Conservation (phyloP, 225 moss, liverwort and hornwort species). For the Pseudoscleropodium purum region DNA sequence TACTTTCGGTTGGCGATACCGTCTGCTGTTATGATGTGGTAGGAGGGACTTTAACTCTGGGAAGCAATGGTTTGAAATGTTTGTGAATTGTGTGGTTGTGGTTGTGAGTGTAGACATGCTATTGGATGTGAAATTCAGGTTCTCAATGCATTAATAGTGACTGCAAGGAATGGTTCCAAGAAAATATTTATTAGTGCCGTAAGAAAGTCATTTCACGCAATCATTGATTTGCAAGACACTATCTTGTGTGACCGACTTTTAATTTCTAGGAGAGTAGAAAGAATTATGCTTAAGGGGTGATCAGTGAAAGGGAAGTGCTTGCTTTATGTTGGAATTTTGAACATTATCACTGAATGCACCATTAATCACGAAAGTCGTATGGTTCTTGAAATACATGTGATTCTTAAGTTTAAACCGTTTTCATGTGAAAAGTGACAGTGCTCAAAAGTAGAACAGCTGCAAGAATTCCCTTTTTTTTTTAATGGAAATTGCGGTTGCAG, state of each 20-base stretch:
- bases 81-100: not conserved
- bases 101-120: not conserved
- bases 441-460: not conserved
- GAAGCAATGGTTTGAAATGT: not conserved
- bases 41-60: not conserved
- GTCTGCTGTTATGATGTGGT: constrained; percentile 52
- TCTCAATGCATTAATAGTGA: not conserved
- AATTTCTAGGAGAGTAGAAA: not conserved
- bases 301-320: not conserved
- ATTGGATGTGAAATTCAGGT: not conserved
- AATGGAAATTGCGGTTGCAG: not conserved
- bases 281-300: not conserved
- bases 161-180: not conserved
- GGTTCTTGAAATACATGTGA: not conserved
- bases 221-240: not conserved
- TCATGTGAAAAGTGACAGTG: not conserved
- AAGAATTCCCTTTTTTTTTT: not conserved
- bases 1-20: constrained; percentile 44
- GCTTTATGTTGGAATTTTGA: not conserved
- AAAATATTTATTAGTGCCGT: not conserved
- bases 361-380: not conserved
- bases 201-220: not conserved
- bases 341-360: not conserved
- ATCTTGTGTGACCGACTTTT: not conserved
- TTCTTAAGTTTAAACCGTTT: not conserved